Base-by-base conservation (phyloP, 2,329 filamentous ascomycete genomes). In the Penicillium sclerotigenum region DNA sequence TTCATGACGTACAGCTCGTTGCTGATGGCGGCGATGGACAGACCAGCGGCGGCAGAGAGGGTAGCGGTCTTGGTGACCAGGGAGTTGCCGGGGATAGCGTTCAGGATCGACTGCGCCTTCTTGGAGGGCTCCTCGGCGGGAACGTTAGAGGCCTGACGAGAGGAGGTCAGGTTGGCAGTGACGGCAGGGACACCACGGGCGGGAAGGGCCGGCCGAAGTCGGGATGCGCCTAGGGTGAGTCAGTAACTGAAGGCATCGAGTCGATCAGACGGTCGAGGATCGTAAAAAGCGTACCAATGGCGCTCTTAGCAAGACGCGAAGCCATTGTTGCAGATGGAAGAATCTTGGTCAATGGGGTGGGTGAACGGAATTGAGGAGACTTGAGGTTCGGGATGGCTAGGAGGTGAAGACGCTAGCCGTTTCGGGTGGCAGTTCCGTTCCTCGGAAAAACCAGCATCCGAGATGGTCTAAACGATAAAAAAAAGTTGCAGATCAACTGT, bases 1-100 rank as follows among this genome's bases (percentile, higher is more conserved):
- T 99, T 99, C 80, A 99, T 84, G 76, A 99, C 91, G 80, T 97
- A 97, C 83, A 97, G 91, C 86, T 99, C 94, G 81, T 96, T 99
- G 87, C 90, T 95, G 80, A 99, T 91, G 73, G 91, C 94, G 75
- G 94, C 96, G 77, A 96, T 85, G 72, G 90, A 92, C 69, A 96
- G 79, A 80, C 89, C 93, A 72, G 94, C 90, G 65, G 88, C 88
- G 70, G 91, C 92, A 73, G 93, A 97, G 72, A 99, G 88, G 75
- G 97, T 93, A 72, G 94, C 94, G 68, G 91, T 91, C 88, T 99
- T 99, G 79, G 91, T 95, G 74, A 96, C 81, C 65, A 97, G 82
- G 73, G 84, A 93, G 85, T 85, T 96, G 70, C 95, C 94, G 71
- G 94, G 94, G 52, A 99, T 85, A 63, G 92, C 82, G 72, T 99